Percentiles rank a stretch among this genome's conserved stretches.
These are phyloP conservation scores for Lasiosphaeris hirsuta DNA, from an alignment of 495 filamentous ascomycete species.

Conservation along the genomic window DNA sequence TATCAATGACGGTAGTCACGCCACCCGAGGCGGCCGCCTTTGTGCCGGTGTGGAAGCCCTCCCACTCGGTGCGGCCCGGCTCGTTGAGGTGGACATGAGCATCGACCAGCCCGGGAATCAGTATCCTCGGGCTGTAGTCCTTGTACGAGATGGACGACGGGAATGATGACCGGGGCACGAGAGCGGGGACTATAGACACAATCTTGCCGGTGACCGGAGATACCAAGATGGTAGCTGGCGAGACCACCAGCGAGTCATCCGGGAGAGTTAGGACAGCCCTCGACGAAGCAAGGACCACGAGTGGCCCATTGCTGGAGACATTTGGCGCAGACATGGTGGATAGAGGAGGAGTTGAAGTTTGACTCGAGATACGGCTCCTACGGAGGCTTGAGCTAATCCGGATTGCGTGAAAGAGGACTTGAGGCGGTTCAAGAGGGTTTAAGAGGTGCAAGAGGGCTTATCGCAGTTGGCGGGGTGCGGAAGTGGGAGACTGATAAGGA, in stretches of 20 bases:
- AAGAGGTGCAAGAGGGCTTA: slow-evolving; percentile 8
- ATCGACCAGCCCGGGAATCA: slow-evolving; percentile 91
- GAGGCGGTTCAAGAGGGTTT: no score
- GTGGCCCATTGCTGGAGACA: slow-evolving; percentile 14
- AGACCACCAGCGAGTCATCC: slow-evolving; percentile 48
- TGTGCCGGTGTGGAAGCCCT: slow-evolving; percentile 93
- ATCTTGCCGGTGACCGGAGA: slow-evolving; percentile 82
- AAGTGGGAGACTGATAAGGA: slow-evolving; percentile 17
- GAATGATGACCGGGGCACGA: slow-evolving; percentile 71
- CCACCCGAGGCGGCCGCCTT: slow-evolving; percentile 92
- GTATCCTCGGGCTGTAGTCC: slow-evolving; percentile 81
- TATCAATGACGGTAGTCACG: slow-evolving; percentile 97
- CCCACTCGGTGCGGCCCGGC: slow-evolving; percentile 97
- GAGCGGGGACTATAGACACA: slow-evolving; percentile 65
- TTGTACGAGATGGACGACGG: slow-evolving; percentile 67
- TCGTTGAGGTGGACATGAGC: slow-evolving; percentile 98
- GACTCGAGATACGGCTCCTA: background rate
- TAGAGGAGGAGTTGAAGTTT: background rate
- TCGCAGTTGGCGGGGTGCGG: slow-evolving; percentile 7
- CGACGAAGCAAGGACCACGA: slow-evolving; percentile 73
- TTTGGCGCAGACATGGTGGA: slow-evolving; percentile 14
- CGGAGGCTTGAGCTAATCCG: background rate
- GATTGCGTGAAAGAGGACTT: no score
- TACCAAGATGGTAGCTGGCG: slow-evolving; percentile 70
- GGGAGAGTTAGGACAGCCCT: slow-evolving; percentile 75